Base-by-base conservation (phyloP, 768 basidiomycete genomes). In the Amanita inopinata region DNA sequence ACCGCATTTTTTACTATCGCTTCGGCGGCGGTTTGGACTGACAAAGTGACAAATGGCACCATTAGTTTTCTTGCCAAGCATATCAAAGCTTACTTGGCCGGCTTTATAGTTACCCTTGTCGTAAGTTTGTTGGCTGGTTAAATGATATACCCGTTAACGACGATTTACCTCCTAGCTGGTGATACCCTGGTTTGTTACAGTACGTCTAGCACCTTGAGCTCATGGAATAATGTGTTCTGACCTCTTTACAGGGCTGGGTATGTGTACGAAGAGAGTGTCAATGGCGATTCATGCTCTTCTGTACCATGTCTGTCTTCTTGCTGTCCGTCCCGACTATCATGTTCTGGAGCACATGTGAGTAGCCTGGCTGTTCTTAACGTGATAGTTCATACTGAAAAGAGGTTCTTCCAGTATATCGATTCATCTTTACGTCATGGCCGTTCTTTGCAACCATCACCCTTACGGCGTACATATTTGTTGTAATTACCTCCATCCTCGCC, bases 371-470 rank as follows among this genome's bases (percentile, higher is more conserved):
- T 39, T n/a, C 24, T 41, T 18, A 25, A 24, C 45, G 1, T 24
- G 20, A 17, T 32, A 8, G 32, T 10, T 32, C 7, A 12, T 31
- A 19, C 37, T 44, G n/a, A 41, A 24, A 20, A 36, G 44, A 15
- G 5, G 17, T 31, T 14, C 43, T 37, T 27, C 11, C 36, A 70
- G 69, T 67, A 2, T 70, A 73, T 49, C 61, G 61, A 5, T 67
- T 63, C 40, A 63, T 69, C 24, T 64, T 73, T 48, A 43, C 46
- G 24, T 58, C 58, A 3, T 75, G 71, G 67, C 55, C 62, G 4
- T 74, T 73, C 51, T 74, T 76, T 42, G 65, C 70, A 3, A 67
- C 66, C 4, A 57, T 76, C 23, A 63, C 68, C 7, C 53, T 66
- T 15, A 64, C 66, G 3, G 55, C 71, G 0, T 71, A 67, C 46